Conservation (phyloP, 169 alveolate genomes). For the Eimeria acervulina region DNA sequence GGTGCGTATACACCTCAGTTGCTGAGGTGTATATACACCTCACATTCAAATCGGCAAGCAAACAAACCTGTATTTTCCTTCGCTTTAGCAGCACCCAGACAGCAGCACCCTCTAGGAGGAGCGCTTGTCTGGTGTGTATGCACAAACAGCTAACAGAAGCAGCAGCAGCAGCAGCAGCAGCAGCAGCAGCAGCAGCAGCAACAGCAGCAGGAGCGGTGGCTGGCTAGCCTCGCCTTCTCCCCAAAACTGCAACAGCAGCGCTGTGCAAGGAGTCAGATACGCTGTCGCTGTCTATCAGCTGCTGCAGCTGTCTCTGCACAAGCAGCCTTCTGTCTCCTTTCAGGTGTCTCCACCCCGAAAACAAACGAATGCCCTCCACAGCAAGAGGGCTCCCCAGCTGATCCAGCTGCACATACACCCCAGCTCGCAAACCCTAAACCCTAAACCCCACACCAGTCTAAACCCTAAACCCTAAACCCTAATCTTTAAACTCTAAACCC, state of each 20-base stretch:
- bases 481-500: background rate
- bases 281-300: background rate
- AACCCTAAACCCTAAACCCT: constrained; percentile 44
- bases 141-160: background rate
- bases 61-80: no score
- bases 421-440: background rate
- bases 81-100: no score
- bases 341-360: constrained; percentile 49
- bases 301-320: background rate
- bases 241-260: background rate
- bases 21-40: no score
- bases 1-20: no score
- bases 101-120: background rate
- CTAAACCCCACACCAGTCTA: background rate
- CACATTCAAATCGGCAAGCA: no score
- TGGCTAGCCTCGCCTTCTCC: background rate
- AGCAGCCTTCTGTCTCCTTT: constrained; percentile 6
- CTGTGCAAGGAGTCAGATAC: background rate
- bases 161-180: constrained; percentile 6
- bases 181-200: constrained; percentile 17
- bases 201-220: background rate
- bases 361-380: constrained; percentile 30
- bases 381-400: constrained; percentile 55
- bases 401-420: constrained; percentile 35
- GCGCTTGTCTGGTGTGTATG: background rate